Evolutionary conservation across 805 yeast genomes (phyloP), one percentile per base, ranked within the genome.

Genomic region (Candida tammaniensis): DNA sequence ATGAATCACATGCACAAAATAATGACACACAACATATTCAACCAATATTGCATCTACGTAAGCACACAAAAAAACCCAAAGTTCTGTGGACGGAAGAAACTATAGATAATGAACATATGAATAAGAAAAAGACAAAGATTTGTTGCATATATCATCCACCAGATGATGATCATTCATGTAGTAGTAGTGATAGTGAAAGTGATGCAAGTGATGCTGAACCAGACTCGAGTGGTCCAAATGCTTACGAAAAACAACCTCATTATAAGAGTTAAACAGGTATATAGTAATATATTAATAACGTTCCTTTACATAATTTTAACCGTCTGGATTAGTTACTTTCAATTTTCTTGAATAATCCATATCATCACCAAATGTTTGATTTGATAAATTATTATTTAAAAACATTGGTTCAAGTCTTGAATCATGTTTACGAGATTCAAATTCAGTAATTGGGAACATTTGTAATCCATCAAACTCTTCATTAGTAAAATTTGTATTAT

Each of bases 101-200:
- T 3, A 71, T 93, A 4, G 98, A 91, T 56, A 91, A 91, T 55
- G 98, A 91, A 60, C 61, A 84, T 52, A 68, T 93, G 84, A 75
- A 82, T 52, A 86, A 78, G 64, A 93, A 93, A 65, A 88, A 87
- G 54, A 77, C 95, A 9, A 91, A 91, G 58, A 82, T 85, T n/a
- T 86, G 95, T 50, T 85, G 95, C 46, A 85, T 86, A 7, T 85
- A 78, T 67, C 83, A 89, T 67, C 93, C 96, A 37, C 80, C 85
- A 33, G 43, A 39, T 18, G 81, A 78, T 25, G 84, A 76, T 4
- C 46, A 54, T 4, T 40, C 47, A 27, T 48, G 47, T 19, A 45
- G 53, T 7, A 30, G 40, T 20, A 41, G 50, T 31, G 76, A 64
- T 20, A 65, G 74, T 15, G 52, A 55, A 19, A 47, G 57, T 12